These are phyloP conservation scores for Waltergamsia citrina DNA, from an alignment of 2,329 filamentous ascomycete species.

Conservation along the genomic window DNA sequence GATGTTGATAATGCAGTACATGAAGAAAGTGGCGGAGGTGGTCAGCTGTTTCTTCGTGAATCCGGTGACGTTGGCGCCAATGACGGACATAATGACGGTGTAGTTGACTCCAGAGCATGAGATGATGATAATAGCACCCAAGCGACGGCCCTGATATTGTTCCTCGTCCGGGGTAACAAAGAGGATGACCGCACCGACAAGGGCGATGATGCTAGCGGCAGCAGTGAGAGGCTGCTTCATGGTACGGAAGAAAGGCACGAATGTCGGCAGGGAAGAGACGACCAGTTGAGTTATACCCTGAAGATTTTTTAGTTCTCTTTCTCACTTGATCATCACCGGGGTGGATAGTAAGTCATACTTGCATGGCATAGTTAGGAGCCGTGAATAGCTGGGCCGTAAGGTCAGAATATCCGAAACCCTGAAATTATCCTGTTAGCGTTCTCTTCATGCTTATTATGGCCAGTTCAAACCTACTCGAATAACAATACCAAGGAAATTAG, in stretches of 20 bases:
- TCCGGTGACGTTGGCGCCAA: conserved; percentile 4
- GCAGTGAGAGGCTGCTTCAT: conserved; percentile 3
- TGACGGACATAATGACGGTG: conserved; percentile 3
- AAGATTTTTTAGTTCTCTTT: neutral
- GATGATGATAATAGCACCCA: conserved; percentile 3
- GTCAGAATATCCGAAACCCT: conserved; percentile 1
- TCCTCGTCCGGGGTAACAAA: conserved; percentile 2
- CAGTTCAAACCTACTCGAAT: too few species aligned
- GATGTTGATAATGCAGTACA: conserved; percentile 6
- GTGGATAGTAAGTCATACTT: neutral
- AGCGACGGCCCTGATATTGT: conserved; percentile 1
- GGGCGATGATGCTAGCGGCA: conserved; percentile 1
- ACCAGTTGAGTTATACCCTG: neutral
- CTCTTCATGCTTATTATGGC: too few species aligned
- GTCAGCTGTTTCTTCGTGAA: conserved; percentile 5
- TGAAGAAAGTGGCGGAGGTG: conserved; percentile 3
- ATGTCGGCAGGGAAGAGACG: conserved; percentile 1
- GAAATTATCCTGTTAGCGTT: too few species aligned
- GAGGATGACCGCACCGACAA: conserved; percentile 1
- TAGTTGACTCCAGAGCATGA: conserved; percentile 4
- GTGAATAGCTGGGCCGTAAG: conserved; percentile 3
- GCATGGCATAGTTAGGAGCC: conserved; percentile 3
- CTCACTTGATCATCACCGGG: neutral
- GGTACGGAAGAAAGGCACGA: neutral
- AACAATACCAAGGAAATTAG: conserved; percentile 4